Base-by-base conservation (phyloP, 495 filamentous ascomycete species). In the Hamigera avellanea region DNA sequence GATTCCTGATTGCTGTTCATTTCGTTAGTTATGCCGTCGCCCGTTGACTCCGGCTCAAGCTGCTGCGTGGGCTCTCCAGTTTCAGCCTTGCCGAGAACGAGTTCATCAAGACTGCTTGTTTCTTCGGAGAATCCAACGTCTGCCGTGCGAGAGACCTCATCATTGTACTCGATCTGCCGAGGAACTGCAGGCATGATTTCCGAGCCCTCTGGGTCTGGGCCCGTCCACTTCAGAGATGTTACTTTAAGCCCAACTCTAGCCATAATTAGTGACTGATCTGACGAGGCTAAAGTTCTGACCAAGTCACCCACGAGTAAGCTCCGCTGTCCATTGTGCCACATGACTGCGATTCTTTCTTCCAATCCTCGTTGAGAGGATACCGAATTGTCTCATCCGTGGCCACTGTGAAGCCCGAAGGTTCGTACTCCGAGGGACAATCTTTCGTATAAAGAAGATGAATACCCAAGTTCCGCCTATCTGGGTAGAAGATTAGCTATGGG, bases 401-500 rank as follows among this genome's bases (percentile, higher is more conserved):
- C 6, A 38, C 37, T 23, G 41, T 41, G 27, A 69, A 72, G 1
- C 63, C 66, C 9, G 46, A 44, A 10, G 67, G 61, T 21, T 64
- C 56, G 41, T 67, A 67, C 3, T 53, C 43, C 19, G 47, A 35
- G 26, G 49, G 50, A 36, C 54, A 55, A 29, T 64, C 48, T 14
- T 67, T 55, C 8, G 55, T 64, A 35, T 72, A 71, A 44, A 66
- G 63, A 0, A 73, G 49, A 31, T 66, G 54, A 45, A 70, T 54
- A 1, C 48, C 55, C 7, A 73, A 39, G 33, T 50, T 58, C 19
- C 66, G 48, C 33, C 59, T 54, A 23, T 43, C 63, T 67, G 37
- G 1, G 36, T 4, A 19, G 6, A 17, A 29, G 19, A 23, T 37
- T 31, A 35, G 5, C 14, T 25, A 32, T 32, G 15, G 14, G 10